Conservation (phyloP, 2,329 filamentous ascomycete species). For the Xylariaceae sp. region DNA sequence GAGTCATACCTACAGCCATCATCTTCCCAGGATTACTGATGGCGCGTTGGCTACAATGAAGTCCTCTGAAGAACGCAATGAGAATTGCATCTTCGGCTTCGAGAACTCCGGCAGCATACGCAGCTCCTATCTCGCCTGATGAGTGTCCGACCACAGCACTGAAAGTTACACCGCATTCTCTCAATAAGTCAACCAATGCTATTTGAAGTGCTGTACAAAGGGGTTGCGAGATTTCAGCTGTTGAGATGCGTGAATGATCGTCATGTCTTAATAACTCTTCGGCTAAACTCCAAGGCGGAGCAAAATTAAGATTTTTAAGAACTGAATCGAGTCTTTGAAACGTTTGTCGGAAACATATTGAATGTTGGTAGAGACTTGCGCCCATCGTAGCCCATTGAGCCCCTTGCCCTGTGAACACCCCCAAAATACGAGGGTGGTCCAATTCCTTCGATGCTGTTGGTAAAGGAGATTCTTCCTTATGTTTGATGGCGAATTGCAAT, state of each 20-base stretch:
- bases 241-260: constrained; percentile 25
- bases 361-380: constrained; percentile 13
- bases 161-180: constrained; percentile 9
- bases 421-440: constrained; percentile 14
- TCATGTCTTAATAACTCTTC: constrained; percentile 14
- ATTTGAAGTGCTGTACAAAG: constrained; percentile 24
- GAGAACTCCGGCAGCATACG: constrained; percentile 45
- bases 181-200: constrained; percentile 17
- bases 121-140: constrained; percentile 43
- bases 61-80: constrained; percentile 44
- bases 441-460: background rate
- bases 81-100: constrained; percentile 38
- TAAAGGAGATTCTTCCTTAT: constrained; percentile 1
- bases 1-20: constrained; percentile 42
- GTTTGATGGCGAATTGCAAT: constrained; percentile 3
- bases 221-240: constrained; percentile 29
- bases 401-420: constrained; percentile 27
- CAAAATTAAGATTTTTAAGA: constrained; percentile 14
- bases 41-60: no score
- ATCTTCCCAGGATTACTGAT: no score
- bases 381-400: constrained; percentile 30
- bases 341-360: background rate
- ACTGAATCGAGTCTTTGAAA: constrained; percentile 20
- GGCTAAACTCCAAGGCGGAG: constrained; percentile 26
- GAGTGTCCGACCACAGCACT: constrained; percentile 23